Evolutionary conservation across 257 asterid genomes (phyloP).

Genomic region (Solanum chiquidenum): DNA sequence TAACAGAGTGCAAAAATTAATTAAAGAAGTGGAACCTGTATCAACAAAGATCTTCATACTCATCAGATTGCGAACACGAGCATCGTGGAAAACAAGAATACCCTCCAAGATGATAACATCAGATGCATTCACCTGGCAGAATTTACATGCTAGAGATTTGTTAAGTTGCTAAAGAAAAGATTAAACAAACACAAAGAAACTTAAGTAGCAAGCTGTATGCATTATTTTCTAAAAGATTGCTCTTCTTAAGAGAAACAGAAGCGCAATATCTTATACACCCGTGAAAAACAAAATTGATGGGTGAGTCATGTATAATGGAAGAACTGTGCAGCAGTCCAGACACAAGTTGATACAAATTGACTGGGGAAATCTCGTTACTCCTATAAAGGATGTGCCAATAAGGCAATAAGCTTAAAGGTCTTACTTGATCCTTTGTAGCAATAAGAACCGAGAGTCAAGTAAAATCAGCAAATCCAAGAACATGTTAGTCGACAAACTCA

Average conservation of each 20-base stretch:
- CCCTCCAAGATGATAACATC: conserved; percentile 98
- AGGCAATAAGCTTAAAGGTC: not conserved
- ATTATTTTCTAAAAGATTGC: not conserved
- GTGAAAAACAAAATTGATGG: not conserved
- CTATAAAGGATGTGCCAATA: not conserved
- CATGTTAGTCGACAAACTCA: not conserved
- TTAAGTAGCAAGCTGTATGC: not conserved
- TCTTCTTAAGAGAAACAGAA: not conserved
- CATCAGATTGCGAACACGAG: conserved; percentile 86
- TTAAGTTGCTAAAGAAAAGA: not conserved
- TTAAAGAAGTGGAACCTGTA: conserved; percentile 49
- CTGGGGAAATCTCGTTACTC: not conserved
- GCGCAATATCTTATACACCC: not conserved
- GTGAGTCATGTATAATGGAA: not conserved
- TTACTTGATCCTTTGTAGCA: not conserved
- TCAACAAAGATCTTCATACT: conserved; percentile 98
- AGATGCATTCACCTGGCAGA: conserved; percentile 80
- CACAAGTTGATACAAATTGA: not conserved
- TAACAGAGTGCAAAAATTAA: not conserved
- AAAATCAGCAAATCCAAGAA: not conserved
- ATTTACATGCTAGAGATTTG: not conserved
- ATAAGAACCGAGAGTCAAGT: not conserved
- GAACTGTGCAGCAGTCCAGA: not conserved
- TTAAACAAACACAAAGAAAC: not conserved
- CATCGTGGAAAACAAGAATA: conserved; percentile 93